Base-by-base conservation (phyloP, 177 flowering plant genomes). In the Vitis hybrid region DNA sequence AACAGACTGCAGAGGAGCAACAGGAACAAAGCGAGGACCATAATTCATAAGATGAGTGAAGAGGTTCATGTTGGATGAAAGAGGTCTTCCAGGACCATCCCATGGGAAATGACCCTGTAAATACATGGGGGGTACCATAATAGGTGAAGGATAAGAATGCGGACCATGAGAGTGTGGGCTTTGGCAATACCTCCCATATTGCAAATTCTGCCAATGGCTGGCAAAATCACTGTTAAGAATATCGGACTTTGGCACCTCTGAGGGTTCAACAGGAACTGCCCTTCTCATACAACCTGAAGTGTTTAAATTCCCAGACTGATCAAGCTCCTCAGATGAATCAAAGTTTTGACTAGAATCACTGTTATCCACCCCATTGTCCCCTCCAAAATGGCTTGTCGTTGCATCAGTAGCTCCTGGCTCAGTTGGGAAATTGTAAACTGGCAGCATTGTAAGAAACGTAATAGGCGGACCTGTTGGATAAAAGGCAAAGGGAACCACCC, bases 391-490 rank as follows among this genome's bases (percentile, higher is more conserved):
- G 67, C 77, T 73, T 1, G 84, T 76, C 48, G 88, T 83, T 65
- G 87, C 77, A 75, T 87, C 88, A 49, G 89, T 72, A 63, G 58
- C 72, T 63, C 87, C 84, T 0, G 82, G 50, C 55, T 89, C 95
- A 65, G 84, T 70, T 65, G 86, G 88, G 58, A 82, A 78, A 76
- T 91, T 84, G 79, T 83, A 87, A 13, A 90, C 27, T 2, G 91
- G 97, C 75, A 89, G 87, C 92, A 93, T 87, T 48, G 94, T 81
- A n/a, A 95, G 14, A 75, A 91, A 87, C 1, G 97, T 97, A 71
- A 95, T 92, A 18, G 97, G 97, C 11, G 97, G 98, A 13, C 99
- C 99, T 5, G 99, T 88, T 3, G 95, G 90, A 78, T 89, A 91
- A 77, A 95, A 95, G 32, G 90, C 73, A 77, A 84, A 72, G 62